Conservation (phyloP, 306 rosid species). For the Chamaecrista fasciculata region DNA sequence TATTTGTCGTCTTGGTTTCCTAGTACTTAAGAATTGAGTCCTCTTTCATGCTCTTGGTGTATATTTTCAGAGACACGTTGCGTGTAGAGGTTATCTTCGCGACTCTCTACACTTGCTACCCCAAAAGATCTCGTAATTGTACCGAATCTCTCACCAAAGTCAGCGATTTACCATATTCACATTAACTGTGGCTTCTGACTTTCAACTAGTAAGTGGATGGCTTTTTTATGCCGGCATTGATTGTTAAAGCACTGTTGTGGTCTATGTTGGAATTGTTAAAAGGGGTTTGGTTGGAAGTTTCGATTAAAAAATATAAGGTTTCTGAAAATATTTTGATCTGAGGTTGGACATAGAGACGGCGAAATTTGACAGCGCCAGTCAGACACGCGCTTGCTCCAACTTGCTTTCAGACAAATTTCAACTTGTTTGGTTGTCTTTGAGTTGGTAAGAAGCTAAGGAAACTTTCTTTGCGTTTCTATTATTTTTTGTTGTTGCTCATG, state of each 20-base stretch:
- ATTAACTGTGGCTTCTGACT: not conserved
- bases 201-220: not conserved
- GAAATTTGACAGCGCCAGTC: constrained; percentile 49
- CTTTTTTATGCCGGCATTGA: constrained; percentile 41
- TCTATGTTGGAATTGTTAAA: constrained; percentile 37
- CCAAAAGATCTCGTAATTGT: not conserved
- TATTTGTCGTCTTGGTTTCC: not conserved
- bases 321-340: constrained; percentile 17
- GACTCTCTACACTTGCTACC: not conserved
- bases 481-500: constrained; percentile 27
- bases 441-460: constrained; percentile 44
- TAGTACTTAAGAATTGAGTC: not conserved
- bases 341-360: constrained; percentile 38
- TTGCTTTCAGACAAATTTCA: constrained; percentile 22
- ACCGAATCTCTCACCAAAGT: not conserved
- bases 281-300: not conserved
- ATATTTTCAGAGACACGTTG: not conserved
- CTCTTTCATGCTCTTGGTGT: not conserved
- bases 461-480: constrained; percentile 17
- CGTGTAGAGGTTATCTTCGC: no score
- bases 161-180: not conserved
- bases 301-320: constrained; percentile 1
- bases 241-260: not conserved
- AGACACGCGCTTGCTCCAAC: constrained; percentile 35
- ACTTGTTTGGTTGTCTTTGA: constrained; percentile 42